phyloP scores from a whole-genome alignment of 2,329 filamentous ascomycete genomes.

The Cladosporium sp. region DNA sequence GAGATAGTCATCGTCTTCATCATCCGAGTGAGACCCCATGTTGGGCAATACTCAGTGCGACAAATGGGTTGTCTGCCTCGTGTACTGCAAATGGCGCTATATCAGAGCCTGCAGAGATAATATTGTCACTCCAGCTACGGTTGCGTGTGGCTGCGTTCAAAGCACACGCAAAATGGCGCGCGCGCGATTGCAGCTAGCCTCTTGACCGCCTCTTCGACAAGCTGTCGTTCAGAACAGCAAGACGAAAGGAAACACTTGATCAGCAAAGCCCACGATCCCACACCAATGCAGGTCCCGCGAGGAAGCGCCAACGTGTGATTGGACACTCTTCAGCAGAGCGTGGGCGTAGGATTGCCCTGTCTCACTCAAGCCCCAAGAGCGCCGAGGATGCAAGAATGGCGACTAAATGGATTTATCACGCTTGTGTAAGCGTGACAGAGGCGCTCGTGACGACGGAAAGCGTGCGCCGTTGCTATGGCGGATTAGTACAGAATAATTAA shows the following conservation, averaged over 20 bases:
- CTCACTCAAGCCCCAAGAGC: neutral
- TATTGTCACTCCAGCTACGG: neutral
- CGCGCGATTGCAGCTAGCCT: neutral
- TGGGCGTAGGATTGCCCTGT: neutral
- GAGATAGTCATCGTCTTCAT: slow-evolving; percentile 95
- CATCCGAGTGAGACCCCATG: slow-evolving; percentile 34
- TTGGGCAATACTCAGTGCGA: neutral
- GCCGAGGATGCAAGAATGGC: neutral
- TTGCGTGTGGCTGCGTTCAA: neutral
- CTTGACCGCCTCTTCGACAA: neutral
- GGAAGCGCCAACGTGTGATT: neutral
- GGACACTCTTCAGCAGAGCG: neutral
- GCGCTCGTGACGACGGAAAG: neutral
- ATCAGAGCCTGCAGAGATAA: neutral
- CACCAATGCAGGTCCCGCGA: neutral
- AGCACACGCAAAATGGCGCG: neutral
- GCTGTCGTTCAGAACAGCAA: neutral
- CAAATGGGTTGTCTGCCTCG: neutral
- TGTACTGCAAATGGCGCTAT: neutral
- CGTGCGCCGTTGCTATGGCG: slow-evolving; percentile 8
- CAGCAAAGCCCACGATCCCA: neutral
- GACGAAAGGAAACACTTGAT: neutral
- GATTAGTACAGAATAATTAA: slow-evolving; percentile 1
- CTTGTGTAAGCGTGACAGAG: slow-evolving; percentile 17
- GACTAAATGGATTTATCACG: slow-evolving; percentile 13